Conservation (phyloP, 768 basidiomycete species). For the Exidia glandulosa region DNA sequence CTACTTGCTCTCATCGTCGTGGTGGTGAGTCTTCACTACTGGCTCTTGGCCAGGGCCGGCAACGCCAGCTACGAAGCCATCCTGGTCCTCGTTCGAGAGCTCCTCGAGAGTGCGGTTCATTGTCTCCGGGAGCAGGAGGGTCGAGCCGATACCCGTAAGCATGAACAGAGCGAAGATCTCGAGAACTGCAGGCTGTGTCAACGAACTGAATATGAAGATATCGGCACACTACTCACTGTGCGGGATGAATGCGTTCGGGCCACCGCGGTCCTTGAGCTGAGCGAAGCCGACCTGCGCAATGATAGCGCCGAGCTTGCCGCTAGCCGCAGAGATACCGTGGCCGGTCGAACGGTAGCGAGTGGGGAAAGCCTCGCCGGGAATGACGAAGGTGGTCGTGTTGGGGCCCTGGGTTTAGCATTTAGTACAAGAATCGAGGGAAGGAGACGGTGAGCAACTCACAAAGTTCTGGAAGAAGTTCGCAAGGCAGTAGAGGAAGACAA, state of each 20-base stretch:
- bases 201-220: too few species aligned
- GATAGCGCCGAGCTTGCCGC: slow-evolving; percentile 76
- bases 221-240: slow-evolving; percentile 40
- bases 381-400: slow-evolving; percentile 68
- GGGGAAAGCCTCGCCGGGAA: slow-evolving; percentile 78
- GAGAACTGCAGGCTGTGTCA: slow-evolving; percentile 23
- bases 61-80: slow-evolving; percentile 36
- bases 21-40: too few species aligned
- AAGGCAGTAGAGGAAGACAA: slow-evolving; percentile 79
- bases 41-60: too few species aligned
- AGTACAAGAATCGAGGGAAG: not conserved
- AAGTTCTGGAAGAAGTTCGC: slow-evolving; percentile 88
- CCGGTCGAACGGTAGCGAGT: slow-evolving; percentile 81
- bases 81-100: slow-evolving; percentile 61
- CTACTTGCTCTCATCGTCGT: not conserved
- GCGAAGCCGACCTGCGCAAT: slow-evolving; percentile 70
- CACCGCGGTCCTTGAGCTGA: slow-evolving; percentile 57
- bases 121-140: slow-evolving; percentile 71
- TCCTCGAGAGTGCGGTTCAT: slow-evolving; percentile 56
- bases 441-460: slow-evolving; percentile 3
- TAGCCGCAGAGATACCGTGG: slow-evolving; percentile 76
- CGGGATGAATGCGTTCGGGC: slow-evolving; percentile 45
- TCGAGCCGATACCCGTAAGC: slow-evolving; percentile 76
- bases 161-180: slow-evolving; percentile 81
- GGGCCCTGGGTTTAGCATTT: slow-evolving; percentile 25